Evolutionary conservation across 805 yeast species (phyloP), one percentile per base, ranked within the genome.

Genomic region (Kodamaea laetipori): DNA sequence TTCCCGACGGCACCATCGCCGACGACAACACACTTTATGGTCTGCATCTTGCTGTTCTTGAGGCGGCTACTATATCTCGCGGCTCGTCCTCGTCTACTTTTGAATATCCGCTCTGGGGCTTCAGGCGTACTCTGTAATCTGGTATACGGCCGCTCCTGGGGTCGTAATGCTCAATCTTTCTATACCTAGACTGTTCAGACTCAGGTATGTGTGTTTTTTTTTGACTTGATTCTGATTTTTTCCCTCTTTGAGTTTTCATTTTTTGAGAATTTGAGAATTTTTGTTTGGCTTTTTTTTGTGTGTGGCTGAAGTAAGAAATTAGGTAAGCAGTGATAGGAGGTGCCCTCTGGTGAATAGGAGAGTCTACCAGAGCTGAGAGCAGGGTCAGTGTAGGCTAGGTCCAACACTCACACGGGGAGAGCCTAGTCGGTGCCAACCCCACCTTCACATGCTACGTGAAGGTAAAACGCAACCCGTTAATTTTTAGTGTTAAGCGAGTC

Each of bases 1-100:
- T 90, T 92, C 57, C 99, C 99, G 51, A 94, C 98, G 56, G 98
- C 98, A 87, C 99, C 99, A 72, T 94, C 99, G 53, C 99, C 99
- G 44, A 94, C 98, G 53, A 92, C 97, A 53, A 94, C 98, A 77
- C 98, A 94, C 71, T 92, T 92, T 66, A 86, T 77, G 47, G 83
- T 74, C 61, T 75, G 78, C 80, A 77, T 76, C 35, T 15, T 42
- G 34, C 34, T 16, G 34, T 30, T 30, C 28, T 27, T 30, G 39
- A 43, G 33, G 42, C 18, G 32, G 33, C 33, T 28, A 27, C 35
- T 15, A 30, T 30, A 15, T 13, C 34, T 30, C 19, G 34, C 9
- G 37, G 37, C 31, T 5, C 15, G n/a, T 27, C 10, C 15, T 13
- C 31, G n/a, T 27, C 31, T 27, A 6, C 10, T n/a, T 27, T n/a